Percentiles rank a stretch among this genome's conserved stretches.
Conservation (phyloP, 2,329 filamentous ascomycete species). For the Trichoderma oligosporum region DNA sequence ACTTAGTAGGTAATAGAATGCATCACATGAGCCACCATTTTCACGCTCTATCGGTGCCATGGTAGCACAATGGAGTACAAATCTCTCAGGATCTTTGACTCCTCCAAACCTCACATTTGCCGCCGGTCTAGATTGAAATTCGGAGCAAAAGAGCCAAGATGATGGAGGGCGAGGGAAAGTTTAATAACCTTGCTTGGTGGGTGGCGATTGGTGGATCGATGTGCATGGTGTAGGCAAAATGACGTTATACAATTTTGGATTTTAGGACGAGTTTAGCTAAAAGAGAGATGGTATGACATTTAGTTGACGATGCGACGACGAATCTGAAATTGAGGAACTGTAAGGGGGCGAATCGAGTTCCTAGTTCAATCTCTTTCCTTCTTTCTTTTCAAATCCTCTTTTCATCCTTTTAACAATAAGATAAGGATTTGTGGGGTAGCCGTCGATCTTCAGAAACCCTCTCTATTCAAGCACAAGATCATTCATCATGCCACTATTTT, state of each 20-base stretch:
- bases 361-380: neutral
- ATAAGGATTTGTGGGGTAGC: neutral
- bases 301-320: slow-evolving; percentile 7
- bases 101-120: no score
- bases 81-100: neutral
- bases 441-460: neutral
- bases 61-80: neutral
- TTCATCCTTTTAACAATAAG: neutral
- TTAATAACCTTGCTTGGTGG: neutral
- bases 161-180: neutral
- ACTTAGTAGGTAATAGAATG: neutral
- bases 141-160: slow-evolving; percentile 8
- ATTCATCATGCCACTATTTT: slow-evolving; percentile 35
- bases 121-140: no score
- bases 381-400: neutral
- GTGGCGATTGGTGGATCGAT: slow-evolving; percentile 8
- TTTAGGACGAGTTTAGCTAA: neutral
- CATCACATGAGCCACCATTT: slow-evolving; percentile 2
- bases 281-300: slow-evolving; percentile 5
- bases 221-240: slow-evolving; percentile 6
- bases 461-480: neutral
- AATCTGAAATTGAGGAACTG: neutral
- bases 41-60: neutral
- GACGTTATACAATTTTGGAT: slow-evolving; percentile 16
- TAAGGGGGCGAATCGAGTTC: neutral